Percentiles rank a stretch among this genome's conserved stretches.
phyloP scores from a whole-genome alignment of 2,329 filamentous ascomycete genomes.

The Aspergillus oerlinghausenensis region DNA sequence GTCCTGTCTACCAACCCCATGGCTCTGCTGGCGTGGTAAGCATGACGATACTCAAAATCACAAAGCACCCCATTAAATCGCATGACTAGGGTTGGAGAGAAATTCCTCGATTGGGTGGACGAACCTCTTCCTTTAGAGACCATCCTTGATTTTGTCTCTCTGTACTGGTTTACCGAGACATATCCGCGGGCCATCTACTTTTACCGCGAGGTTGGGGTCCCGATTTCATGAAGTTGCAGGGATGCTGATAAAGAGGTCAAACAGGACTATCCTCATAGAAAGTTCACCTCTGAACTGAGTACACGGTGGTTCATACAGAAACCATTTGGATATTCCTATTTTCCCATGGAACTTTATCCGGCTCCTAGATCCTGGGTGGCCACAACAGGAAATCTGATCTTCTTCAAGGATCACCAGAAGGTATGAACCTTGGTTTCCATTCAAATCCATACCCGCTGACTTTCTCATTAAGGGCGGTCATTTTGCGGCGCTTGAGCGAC shows the following conservation, averaged over 20 bases:
- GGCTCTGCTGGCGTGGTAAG: slow-evolving; percentile 30
- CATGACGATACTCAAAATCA: neutral
- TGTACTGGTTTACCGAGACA: slow-evolving; percentile 39
- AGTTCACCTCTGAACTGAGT: neutral
- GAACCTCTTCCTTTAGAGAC: slow-evolving; percentile 25
- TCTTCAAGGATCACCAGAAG: slow-evolving; percentile 31
- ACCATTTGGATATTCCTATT: slow-evolving; percentile 46
- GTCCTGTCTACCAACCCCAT: slow-evolving; percentile 29
- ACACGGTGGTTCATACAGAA: slow-evolving; percentile 35
- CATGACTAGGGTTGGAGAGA: slow-evolving; percentile 35
- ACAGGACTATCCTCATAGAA: neutral
- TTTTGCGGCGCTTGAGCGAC: slow-evolving; percentile 47
- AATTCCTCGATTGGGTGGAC: slow-evolving; percentile 35
- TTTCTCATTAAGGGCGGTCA: slow-evolving; percentile 44
- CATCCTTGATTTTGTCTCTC: slow-evolving; percentile 30
- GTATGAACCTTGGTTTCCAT: slow-evolving; percentile 15
- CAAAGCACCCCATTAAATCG: neutral
- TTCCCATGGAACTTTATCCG: slow-evolving; percentile 40
- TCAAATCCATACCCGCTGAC: neutral
- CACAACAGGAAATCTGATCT: slow-evolving; percentile 36
- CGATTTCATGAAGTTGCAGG: neutral
- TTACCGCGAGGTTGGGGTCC: slow-evolving; percentile 25
- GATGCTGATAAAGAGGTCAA: neutral
- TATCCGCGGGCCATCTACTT: slow-evolving; percentile 31
- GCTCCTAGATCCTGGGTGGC: slow-evolving; percentile 36